These are phyloP conservation scores for Venustampulla echinocandica DNA, from an alignment of 495 filamentous ascomycete genomes.

Conservation along the genomic window DNA sequence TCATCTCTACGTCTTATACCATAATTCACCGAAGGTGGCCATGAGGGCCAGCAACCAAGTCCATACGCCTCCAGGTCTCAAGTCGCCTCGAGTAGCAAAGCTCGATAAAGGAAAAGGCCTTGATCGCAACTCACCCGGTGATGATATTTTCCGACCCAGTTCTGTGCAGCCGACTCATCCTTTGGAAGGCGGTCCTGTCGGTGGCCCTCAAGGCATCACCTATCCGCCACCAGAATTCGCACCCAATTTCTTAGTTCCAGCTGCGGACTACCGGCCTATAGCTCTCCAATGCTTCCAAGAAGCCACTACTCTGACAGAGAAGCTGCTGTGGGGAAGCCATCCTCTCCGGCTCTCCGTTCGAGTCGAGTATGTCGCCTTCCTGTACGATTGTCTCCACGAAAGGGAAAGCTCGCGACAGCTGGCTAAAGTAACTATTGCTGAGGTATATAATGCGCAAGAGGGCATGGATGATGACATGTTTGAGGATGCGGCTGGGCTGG, in stretches of 20 bases:
- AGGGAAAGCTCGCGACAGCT: constrained; percentile 59
- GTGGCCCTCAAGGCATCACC: constrained; percentile 15
- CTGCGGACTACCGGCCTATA: constrained; percentile 72
- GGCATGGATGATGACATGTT: constrained; percentile 90
- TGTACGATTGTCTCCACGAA: constrained; percentile 90
- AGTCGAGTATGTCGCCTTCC: constrained; percentile 87
- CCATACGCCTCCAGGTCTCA: constrained; percentile 22
- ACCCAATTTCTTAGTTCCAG: constrained; percentile 64
- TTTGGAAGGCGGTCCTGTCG: constrained; percentile 40
- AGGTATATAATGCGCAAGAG: constrained; percentile 84
- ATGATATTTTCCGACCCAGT: constrained; percentile 20
- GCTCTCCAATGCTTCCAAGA: constrained; percentile 75
- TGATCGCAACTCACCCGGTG: constrained; percentile 13
- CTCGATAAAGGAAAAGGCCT: constrained; percentile 24
- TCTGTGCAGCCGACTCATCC: constrained; percentile 35
- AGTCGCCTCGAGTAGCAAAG: constrained; percentile 19
- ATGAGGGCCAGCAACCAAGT: constrained; percentile 14
- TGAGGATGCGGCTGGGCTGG: constrained; percentile 66
- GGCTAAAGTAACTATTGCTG: constrained; percentile 74
- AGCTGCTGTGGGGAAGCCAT: constrained; percentile 73
- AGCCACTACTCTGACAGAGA: constrained; percentile 63
- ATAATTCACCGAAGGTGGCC: constrained; percentile 55
- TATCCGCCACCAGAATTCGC: constrained; percentile 24
- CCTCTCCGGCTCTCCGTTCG: constrained; percentile 86
- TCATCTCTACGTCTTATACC: constrained; percentile 94